Percentiles rank a stretch among this genome's conserved stretches.
These are phyloP conservation scores for Tuber indicum DNA, from an alignment of 495 filamentous ascomycete species.

Conservation along the genomic window DNA sequence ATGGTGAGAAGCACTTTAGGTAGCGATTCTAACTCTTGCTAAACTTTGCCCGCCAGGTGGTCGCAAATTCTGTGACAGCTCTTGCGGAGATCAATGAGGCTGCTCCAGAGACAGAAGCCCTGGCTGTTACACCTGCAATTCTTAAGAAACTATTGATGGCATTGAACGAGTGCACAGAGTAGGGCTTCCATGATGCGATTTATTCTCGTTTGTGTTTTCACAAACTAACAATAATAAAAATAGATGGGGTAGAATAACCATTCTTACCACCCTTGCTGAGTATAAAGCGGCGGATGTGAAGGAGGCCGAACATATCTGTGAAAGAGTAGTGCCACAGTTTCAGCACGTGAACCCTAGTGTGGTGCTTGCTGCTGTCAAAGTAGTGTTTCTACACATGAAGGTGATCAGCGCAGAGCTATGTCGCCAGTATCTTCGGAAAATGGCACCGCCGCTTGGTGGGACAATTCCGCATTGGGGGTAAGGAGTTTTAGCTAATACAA, in stretches of 20 bases:
- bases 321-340: conserved; percentile 91
- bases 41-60: conserved; percentile 46
- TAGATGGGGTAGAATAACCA: conserved; percentile 89
- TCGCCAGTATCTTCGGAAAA: conserved; percentile 86
- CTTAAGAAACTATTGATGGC: conserved; percentile 96
- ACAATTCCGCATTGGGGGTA: neutral
- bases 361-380: conserved; percentile 92
- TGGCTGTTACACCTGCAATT: conserved; percentile 69
- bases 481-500: conserved; percentile 15
- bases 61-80: conserved; percentile 92
- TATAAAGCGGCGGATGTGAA: conserved; percentile 81
- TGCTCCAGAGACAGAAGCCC: conserved; percentile 79
- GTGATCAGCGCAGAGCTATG: conserved; percentile 68
- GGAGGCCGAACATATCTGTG: conserved; percentile 97
- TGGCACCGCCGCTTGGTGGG: conserved; percentile 90
- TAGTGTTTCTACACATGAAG: conserved; percentile 95
- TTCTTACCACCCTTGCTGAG: conserved; percentile 80
- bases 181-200: conserved; percentile 3
- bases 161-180: conserved; percentile 91
- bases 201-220: neutral
- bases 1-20: conserved; percentile 53
- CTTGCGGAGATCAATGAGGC: conserved; percentile 85
- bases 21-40: neutral
- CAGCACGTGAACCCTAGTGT: conserved; percentile 98
- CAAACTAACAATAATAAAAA: conserved; percentile 8